Evolutionary conservation across 495 filamentous ascomycete species (phyloP).

Genomic region (Aspergillus taichungensis): DNA sequence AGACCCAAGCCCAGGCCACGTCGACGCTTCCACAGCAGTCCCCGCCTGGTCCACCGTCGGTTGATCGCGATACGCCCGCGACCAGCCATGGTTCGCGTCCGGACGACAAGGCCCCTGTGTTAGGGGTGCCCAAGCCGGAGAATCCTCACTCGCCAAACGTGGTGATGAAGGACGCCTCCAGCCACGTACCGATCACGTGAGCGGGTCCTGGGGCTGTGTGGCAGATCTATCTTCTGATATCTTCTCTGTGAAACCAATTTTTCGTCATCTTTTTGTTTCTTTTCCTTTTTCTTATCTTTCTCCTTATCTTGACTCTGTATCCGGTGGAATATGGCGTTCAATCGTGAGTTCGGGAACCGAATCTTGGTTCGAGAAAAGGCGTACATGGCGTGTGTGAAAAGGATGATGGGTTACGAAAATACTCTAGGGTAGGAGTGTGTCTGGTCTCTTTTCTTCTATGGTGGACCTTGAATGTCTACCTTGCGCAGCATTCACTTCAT

Average conservation of each 20-base stretch:
- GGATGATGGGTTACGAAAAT: conserved; percentile 24
- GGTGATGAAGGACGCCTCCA: conserved; percentile 25
- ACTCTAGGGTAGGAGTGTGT: conserved; percentile 20
- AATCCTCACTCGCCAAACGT: conserved; percentile 16
- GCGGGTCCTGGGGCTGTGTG: not conserved
- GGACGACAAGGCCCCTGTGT: conserved; percentile 6
- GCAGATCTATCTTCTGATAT: not conserved
- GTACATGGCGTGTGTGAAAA: conserved; percentile 24
- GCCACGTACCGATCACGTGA: conserved; percentile 2
- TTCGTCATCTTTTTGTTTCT: conserved; percentile 1
- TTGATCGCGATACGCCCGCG: conserved; percentile 2
- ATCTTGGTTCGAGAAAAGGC: conserved; percentile 15
- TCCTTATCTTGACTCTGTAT: conserved; percentile 8
- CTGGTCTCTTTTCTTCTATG: conserved; percentile 4
- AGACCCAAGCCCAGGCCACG: conserved; percentile 22
- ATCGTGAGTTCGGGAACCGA: conserved; percentile 6
- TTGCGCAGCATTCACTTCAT: conserved; percentile 15
- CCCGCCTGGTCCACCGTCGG: conserved; percentile 13
- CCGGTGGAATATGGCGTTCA: conserved; percentile 19
- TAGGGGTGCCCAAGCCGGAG: conserved; percentile 10
- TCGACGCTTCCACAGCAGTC: conserved; percentile 19
- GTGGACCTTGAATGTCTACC: conserved; percentile 3
- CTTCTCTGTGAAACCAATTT: conserved; percentile 1
- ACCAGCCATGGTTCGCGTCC: conserved; percentile 9
- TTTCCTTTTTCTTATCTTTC: conserved; percentile 3